Base-by-base conservation (phyloP, 495 filamentous ascomycete species). In the Polyplosphaeria fusca region DNA sequence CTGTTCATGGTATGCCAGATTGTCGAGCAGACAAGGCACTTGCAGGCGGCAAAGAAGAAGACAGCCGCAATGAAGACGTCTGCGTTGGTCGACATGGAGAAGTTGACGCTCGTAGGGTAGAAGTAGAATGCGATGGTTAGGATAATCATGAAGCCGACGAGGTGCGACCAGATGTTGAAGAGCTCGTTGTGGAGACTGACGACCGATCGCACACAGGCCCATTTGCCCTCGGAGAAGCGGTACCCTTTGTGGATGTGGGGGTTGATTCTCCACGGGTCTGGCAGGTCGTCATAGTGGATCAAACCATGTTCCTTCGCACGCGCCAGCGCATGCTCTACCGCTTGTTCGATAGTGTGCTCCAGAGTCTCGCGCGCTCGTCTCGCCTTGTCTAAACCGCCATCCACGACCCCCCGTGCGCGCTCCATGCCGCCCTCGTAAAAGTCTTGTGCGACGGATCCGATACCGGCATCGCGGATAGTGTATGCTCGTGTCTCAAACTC, bases 1-100 rank as follows among this genome's bases (percentile, higher is more conserved):
- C 86, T 87, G 76, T 87, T 94, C 88, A 99, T 96, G 13, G 92
- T 95, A 75, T 99, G 93, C 93, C 92, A 97, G 63, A 97, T 85
- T 58, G 86, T 89, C 61, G 86, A 90, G 83, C 94, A 97, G 74
- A 91, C 82, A 54, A 99, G 81, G 69, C 91, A 96, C 76, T 97
- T 95, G 77, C 85, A 89, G 45, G 93, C 93, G 30, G 92, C 93
- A 67, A 95, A 91, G 77, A 99, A 96, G 79, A 99, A 99, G 28
- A 93, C 78, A 12, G 88, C 91, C 1, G 94, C 89, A 53, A 97
- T 86, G 63, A 88, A 80, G 47, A 96, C 79, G 61, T 99, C 94
- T 27, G 87, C 77, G 37, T 87, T 91, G 43, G 88, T 88, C 73
- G 89, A 94, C 56, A 87, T 72, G 26, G 82, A 82, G 75, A 96